Evolutionary conservation across 768 basidiomycete species (phyloP).

Genomic region (Agrocybe chaxingu): DNA sequence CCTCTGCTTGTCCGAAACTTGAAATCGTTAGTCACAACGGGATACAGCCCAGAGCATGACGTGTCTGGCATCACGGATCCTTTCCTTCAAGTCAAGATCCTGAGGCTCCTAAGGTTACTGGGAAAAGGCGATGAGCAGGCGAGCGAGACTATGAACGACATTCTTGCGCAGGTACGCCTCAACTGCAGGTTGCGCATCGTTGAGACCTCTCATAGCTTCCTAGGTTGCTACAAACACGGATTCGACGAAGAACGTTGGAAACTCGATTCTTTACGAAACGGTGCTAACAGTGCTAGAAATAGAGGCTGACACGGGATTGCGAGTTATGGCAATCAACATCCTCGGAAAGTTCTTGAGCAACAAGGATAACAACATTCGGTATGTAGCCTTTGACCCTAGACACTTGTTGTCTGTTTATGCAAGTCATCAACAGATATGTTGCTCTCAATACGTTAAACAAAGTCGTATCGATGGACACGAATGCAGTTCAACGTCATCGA

Average conservation of each 20-base stretch:
- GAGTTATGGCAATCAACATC: constrained; percentile 99
- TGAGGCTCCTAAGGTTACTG: constrained; percentile 84
- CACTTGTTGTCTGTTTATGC: not conserved
- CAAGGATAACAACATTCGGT: constrained; percentile 98
- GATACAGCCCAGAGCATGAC: constrained; percentile 98
- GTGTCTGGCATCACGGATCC: constrained; percentile 99
- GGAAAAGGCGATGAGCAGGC: constrained; percentile 83
- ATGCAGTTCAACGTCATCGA: constrained; percentile 95
- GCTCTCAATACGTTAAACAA: constrained; percentile 98
- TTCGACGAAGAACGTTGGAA: constrained; percentile 96
- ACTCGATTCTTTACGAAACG: constrained; percentile 96
- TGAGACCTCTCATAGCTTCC: constrained; percentile 2
- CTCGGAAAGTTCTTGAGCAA: constrained; percentile 97
- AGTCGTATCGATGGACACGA: constrained; percentile 96
- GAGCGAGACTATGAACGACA: constrained; percentile 98
- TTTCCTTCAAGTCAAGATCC: constrained; percentile 90
- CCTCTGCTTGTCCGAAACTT: constrained; percentile 92
- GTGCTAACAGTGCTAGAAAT: constrained; percentile 96
- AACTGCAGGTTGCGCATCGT: not conserved
- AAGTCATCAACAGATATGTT: constrained; percentile 69
- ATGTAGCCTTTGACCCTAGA: constrained; percentile 17
- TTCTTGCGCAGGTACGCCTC: constrained; percentile 80
- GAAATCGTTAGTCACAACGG: constrained; percentile 92
- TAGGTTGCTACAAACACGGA: constrained; percentile 99
- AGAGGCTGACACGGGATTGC: constrained; percentile 91